Conservation (phyloP, 148 eudicot species). For the Cornus controversa region DNA sequence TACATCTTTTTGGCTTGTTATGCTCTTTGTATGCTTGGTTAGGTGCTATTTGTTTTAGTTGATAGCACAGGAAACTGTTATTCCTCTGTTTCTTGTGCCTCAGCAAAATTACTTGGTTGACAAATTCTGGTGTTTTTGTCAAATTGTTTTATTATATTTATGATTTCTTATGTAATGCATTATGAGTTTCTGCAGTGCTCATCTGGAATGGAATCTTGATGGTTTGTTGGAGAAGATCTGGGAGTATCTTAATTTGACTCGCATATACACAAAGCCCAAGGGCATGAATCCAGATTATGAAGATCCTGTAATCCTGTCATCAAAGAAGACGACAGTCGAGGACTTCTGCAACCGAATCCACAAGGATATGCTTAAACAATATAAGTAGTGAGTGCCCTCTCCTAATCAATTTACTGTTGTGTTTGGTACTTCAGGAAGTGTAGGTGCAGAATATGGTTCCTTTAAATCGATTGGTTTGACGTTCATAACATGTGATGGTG, state of each 20-base stretch:
- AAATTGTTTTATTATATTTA: background rate
- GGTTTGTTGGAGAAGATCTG: conserved; percentile 93
- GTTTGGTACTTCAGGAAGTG: background rate
- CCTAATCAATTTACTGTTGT: background rate
- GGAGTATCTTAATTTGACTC: conserved; percentile 93
- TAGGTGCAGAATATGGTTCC: background rate
- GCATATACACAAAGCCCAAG: conserved; percentile 98
- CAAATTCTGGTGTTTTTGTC: background rate
- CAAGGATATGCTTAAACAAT: conserved; percentile 95
- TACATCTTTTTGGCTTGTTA: background rate
- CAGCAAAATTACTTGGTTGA: background rate
- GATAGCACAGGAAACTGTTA: background rate
- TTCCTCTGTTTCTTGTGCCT: background rate
- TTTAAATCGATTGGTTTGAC: no score
- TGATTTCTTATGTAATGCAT: background rate
- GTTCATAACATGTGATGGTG: no score
- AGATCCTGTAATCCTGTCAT: conserved; percentile 94
- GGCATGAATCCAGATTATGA: conserved; percentile 99
- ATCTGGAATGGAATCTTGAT: conserved; percentile 98
- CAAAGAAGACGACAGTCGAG: conserved; percentile 76
- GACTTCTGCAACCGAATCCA: conserved; percentile 92
- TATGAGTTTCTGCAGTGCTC: conserved; percentile 66
- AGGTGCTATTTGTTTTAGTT: background rate
- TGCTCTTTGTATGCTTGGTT: background rate
- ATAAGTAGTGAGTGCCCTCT: conserved; percentile 67